Evolutionary conservation across 345 rosid genomes (phyloP), one percentile per base, ranked within the genome.

Genomic region (Syzygium oleosum): DNA sequence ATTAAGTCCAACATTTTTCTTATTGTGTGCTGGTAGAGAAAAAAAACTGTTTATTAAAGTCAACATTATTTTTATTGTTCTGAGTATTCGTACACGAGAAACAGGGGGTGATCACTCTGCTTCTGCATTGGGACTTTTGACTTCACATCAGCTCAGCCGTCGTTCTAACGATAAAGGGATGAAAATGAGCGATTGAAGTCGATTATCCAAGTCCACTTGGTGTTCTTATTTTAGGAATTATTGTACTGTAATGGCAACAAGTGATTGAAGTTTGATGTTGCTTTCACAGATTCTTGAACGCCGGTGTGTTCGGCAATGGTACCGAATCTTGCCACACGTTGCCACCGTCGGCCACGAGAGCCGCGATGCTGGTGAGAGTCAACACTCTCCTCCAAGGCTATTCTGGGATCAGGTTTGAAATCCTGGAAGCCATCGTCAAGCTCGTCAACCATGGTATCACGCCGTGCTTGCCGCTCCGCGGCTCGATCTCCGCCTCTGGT

Each of bases 311-410:
- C 54, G 98, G 97, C 10, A 90, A 91, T 88, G 94, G 95, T 3
- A 91, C 94, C 1, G 96, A 95, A 53, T 87, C 96, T 5, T 83
- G 92, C 91, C 98, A 95, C 91, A 93, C 95, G 78, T 85, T 95
- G 90, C 91, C 96, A 2, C 93, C 92, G 59, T 78, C 96, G 5
- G 92, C 95, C 61, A 93, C 97, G 5, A 91, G 95, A 88, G 98
- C 97, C 8, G 95, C 95, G 10, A 95, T 95, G 98, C 90, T 95
- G 68, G 98, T 95, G 38, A 92, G 97, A 6, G 91, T 95, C 93
- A 95, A 95, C 91, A 95, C 98, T 21, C 93, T 95, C 43, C 92
- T 95, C 52, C 97, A 95, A 84, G 98, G 98, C 17, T 95, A 93
- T 85, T 94, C 96, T 4, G 96, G 97, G 43, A 95, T 96, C 88